Base-by-base conservation (phyloP, 2,329 filamentous ascomycete species). In the Penicillium sp. region DNA sequence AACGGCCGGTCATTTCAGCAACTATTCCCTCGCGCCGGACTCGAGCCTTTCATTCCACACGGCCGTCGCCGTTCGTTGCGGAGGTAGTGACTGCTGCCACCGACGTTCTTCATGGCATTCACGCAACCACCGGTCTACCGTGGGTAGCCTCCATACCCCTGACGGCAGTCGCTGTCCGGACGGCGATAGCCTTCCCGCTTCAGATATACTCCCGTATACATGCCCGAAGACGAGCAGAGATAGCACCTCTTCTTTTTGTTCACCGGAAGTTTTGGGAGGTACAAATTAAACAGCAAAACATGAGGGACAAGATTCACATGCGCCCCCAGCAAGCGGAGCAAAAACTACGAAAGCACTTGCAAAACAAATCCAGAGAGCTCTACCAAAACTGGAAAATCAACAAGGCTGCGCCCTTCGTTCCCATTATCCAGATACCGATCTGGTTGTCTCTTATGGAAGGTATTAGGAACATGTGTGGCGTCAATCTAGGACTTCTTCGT, bases 71-170 rank as follows among this genome's bases (percentile, higher is more conserved):
- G 45, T 69, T 76, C 57, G 62, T 81, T 60, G 74, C 78, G 59
- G 67, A 74, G 54, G 63, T 75, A 42, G 63, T 81, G 47, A 67
- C 71, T 45, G 63, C 72, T 28, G 75, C 80, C 2, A 76, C 81
- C 60, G 67, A 69, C 50, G 64, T 80, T 57, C 71, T 83, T 53
- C 71, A 78, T 55, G 62, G 71, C 24, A 63, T 91, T 71, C 81
- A 85, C 64, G 66, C 66, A 21, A 11, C 73, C 42, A 76, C 73
- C 16, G 71, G 74, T 45, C 70, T 84, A 2, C 74, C 82, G 55
- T 86, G 83, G 83, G 78, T 70, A 7, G 71, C 74, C 12, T 78
- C 79, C 20, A 77, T 86, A 43, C 83, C 83, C 4, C 67, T 83
- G 53, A 75, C 80, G 3, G 82, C 83, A 3, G 64, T 84, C 42